Conservation (phyloP, 2,329 filamentous ascomycete species). For the Aspergillus sp. region DNA sequence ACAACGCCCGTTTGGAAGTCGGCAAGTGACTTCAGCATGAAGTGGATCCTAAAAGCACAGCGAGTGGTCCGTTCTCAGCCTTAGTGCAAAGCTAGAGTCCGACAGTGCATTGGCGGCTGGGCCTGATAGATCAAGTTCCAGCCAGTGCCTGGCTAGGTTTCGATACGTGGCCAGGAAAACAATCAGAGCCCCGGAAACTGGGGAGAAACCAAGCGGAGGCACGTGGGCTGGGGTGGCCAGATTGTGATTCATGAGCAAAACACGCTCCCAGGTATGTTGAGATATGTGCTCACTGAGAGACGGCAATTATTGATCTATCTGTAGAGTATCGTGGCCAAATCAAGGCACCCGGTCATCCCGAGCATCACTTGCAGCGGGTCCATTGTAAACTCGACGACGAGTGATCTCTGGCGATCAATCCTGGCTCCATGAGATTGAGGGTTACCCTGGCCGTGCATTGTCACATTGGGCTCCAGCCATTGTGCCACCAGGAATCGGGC, state of each 20-base stretch:
- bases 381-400: not conserved
- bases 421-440: not conserved
- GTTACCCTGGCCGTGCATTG: not conserved
- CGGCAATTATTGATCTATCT: not conserved
- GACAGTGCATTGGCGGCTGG: conserved; percentile 8
- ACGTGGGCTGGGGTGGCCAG: conserved; percentile 1
- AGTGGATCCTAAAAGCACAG: conserved; percentile 1
- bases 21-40: conserved; percentile 1
- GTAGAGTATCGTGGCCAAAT: not conserved
- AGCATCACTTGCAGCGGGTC: not conserved
- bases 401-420: not conserved
- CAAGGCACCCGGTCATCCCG: not conserved
- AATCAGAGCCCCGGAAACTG: not conserved
- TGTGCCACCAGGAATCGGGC: conserved; percentile 1
- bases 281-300: not conserved
- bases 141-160: conserved; percentile 11
- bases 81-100: conserved; percentile 11
- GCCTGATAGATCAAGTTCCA: conserved; percentile 16
- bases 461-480: conserved; percentile 5
- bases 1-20: not conserved
- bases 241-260: not conserved
- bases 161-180: conserved; percentile 5
- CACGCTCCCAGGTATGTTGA: not conserved
- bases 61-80: conserved; percentile 5
- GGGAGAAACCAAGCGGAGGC: not conserved